Base-by-base conservation (phyloP, 2,329 filamentous ascomycete genomes). In the Sporothrix humicola region DNA sequence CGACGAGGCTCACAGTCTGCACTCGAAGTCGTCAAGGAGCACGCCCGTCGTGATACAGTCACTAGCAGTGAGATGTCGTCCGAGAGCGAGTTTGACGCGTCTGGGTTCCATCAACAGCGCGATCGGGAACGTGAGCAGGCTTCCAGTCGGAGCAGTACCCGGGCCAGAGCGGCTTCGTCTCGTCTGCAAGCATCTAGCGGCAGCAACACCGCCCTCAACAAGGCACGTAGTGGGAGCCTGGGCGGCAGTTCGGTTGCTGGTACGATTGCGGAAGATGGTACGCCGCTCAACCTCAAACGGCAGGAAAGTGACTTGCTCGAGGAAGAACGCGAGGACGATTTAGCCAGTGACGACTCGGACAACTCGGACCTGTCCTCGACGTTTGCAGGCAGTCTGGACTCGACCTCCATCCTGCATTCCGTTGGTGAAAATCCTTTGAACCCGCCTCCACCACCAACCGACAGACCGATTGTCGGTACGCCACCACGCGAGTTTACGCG, bases 61-160 rank as follows among this genome's bases (percentile, higher is more conserved):
- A 95, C 93, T 0, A 94, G 92, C 81, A 94, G 92, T 78, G 93
- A 95, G 77, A 89, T 95, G 77, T 95, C 92, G 0, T 95, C 92
- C 0, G 93, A 95, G 75, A 94, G 93, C 77, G 93, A 95, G 78
- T 87, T 92, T 63, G 92, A 93, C 77, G 86, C 89, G 0, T 87
- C 89, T 0, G 86, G 87, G 1, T 92, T 90, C 78, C 89, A 91
- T 76, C 87, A 87, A 77, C 88, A 91, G 74, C 87, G 87, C 77
- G 88, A 91, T 72, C 85, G 89, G 66, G 88, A 91, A 0, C 86
- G 87, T 63, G 87, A 89, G 58, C 50, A 88, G 88, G 8, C 61
- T 17, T 71, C 69, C 2, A 69, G 61, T 15, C 66, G 71, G 7
- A 48, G 58, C 2, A 58, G 42, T 15, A 56, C 71, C 1, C 71